These are phyloP conservation scores for Euphorbia celastroides DNA, from an alignment of 441 rosid genomes.

Conservation along the genomic window DNA sequence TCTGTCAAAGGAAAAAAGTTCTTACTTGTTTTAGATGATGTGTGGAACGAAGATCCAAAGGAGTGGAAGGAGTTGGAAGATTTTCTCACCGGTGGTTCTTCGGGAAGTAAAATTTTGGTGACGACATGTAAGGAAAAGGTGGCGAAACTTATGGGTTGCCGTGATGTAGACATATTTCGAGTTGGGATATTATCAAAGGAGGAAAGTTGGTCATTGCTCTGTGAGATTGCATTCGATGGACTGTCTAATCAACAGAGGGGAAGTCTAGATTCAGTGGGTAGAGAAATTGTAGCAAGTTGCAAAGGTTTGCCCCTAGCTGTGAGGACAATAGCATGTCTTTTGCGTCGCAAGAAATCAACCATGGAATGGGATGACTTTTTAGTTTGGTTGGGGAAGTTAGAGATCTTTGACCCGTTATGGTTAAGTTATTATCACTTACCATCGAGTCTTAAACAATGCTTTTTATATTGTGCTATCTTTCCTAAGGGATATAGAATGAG, in stretches of 20 bases:
- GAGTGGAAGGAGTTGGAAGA: neutral
- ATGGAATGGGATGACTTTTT: neutral
- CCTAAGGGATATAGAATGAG: neutral
- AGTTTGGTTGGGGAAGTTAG: neutral
- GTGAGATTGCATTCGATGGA: neutral
- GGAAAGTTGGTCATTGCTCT: neutral
- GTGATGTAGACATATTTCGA: too few relatives aligned
- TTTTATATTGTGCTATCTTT: neutral
- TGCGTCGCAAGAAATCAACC: neutral
- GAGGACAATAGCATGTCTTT: neutral
- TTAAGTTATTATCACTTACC: slow-evolving; percentile 1
- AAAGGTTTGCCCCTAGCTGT: slow-evolving; percentile 1
- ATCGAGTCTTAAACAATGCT: neutral
- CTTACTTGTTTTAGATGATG: too few relatives aligned
- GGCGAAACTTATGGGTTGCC: neutral
- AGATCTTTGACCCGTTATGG: neutral
- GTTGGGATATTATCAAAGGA: too few relatives aligned
- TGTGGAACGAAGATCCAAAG: neutral
- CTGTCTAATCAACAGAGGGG: neutral
- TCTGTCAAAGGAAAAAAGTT: neutral
- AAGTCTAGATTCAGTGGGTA: neutral
- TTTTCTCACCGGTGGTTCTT: neutral
- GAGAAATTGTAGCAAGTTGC: neutral
- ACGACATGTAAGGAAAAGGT: neutral
- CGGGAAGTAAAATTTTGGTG: too few relatives aligned